Evolutionary conservation across 164 flowering plant species (phyloP), one percentile per base, ranked within the genome.

Genomic region (Piper longum): DNA sequence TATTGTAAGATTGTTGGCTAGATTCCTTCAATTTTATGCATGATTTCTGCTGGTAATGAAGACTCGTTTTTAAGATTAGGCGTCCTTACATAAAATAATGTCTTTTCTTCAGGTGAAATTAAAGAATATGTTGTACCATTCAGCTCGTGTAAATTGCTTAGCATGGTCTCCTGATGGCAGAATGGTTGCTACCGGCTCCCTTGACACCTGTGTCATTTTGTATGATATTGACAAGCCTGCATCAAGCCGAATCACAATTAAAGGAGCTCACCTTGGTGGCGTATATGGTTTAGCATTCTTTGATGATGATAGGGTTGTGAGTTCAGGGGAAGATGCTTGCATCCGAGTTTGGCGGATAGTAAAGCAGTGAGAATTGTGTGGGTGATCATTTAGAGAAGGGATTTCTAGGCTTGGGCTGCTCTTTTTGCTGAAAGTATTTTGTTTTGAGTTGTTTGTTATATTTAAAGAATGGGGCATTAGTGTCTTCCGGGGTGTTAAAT

Each of bases 271-370:
- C 70, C 66, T 93, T 67, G 99, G 99, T 65, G 99, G 99, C 54
- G 97, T 93, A 17, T 88, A 93, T 75, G 98, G 92, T 42, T 56
- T 93, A 61, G 86, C 79, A 43, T 93, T 90, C 65, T 74, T 77
- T 56, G 97, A 93, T 72, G 83, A 86, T 11, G 42, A 60, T 63
- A 83, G 62, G 64, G 69, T 93, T 42, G 87, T 82, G 48, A 90
- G 95, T 69, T 84, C 97, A 36, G 97, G 97, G 40, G 98, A 92
- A 74, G 98, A 92, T 83, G 98, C 97, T 41, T 92, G 85, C 73
- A 75, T 92, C 26, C 90, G 97, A 54, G 72, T 85, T 60, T 92
- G 98, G 97, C 82, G 54, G 69, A 14, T 86, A 66, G 70, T 73
- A 14, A 77, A 81, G 41, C 82, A 83, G 60, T 80, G 68, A 54